These are phyloP conservation scores for Diplodia sapinea DNA, from an alignment of 2,329 filamentous ascomycete genomes.

Conservation along the genomic window DNA sequence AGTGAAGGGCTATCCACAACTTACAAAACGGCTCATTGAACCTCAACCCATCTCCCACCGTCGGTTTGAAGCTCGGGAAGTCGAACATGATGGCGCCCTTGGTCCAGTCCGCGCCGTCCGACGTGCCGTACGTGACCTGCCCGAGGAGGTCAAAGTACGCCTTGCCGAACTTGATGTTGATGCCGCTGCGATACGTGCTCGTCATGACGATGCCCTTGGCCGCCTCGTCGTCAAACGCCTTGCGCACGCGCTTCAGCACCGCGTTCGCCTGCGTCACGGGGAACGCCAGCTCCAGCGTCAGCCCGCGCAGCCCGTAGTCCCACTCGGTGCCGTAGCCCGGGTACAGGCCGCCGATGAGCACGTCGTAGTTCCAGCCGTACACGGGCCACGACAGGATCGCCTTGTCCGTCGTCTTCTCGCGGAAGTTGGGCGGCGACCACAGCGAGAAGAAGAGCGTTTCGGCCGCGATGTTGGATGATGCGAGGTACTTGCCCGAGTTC, in stretches of 20 bases:
- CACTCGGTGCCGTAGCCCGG: conserved; percentile 41
- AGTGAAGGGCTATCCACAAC: neutral
- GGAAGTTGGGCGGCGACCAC: conserved; percentile 61
- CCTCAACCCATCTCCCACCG: conserved; percentile 53
- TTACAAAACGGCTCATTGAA: conserved; percentile 60
- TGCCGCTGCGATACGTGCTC: conserved; percentile 58
- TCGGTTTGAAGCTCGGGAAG: conserved; percentile 57
- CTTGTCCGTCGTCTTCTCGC: conserved; percentile 56
- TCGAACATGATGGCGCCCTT: conserved; percentile 62
- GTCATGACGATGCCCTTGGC: conserved; percentile 56
- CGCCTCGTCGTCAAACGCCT: conserved; percentile 57
- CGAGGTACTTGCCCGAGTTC: conserved; percentile 55
- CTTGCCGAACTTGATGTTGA: conserved; percentile 61
- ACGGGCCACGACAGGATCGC: conserved; percentile 57
- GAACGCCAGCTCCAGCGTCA: conserved; percentile 60
- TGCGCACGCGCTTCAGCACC: conserved; percentile 56
- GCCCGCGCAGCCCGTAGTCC: conserved; percentile 35
- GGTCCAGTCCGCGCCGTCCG: conserved; percentile 57
- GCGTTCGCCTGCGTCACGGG: conserved; percentile 58
- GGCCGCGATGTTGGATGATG: conserved; percentile 57
- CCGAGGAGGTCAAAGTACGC: conserved; percentile 58
- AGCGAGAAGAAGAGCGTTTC: conserved; percentile 58
- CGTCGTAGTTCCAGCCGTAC: conserved; percentile 61
- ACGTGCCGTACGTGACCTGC: conserved; percentile 57
- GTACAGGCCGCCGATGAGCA: conserved; percentile 60